Evolutionary conservation across 140 eudicot genomes (phyloP).

Genomic region (Erigeron philadelphicus): DNA sequence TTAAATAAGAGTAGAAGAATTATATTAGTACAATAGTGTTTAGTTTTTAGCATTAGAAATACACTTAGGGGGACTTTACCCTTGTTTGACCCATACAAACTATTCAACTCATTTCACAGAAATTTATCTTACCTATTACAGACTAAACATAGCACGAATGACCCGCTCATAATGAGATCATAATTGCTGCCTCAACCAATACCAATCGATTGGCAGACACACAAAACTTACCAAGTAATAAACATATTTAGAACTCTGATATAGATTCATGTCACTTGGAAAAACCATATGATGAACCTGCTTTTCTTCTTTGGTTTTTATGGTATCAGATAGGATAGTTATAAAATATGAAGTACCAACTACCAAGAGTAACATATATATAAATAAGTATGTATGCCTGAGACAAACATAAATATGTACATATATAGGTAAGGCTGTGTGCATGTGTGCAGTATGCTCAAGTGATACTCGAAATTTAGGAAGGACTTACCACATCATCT

Average conservation of each 20-base stretch:
- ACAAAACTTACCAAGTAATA: neutral
- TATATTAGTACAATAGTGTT: too few relatives aligned
- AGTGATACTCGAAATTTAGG: neutral
- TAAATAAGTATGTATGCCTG: neutral
- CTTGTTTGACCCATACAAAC: too few relatives aligned
- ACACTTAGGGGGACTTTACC: too few relatives aligned
- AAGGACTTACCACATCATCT: constrained; percentile 59
- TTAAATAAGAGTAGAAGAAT: too few relatives aligned
- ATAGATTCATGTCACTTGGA: neutral
- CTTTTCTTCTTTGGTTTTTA: neutral
- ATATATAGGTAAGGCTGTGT: neutral
- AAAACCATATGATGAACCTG: neutral
- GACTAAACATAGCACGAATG: too few relatives aligned
- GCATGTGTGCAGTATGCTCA: neutral
- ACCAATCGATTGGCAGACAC: neutral
- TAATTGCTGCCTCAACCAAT: neutral
- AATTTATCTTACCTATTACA: too few relatives aligned
- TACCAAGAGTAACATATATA: neutral
- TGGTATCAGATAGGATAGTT: neutral
- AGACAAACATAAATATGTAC: neutral
- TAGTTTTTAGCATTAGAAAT: too few relatives aligned
- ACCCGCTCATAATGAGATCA: neutral
- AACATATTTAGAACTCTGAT: neutral
- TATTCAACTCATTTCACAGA: too few relatives aligned
- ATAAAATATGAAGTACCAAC: neutral